Base-by-base conservation (phyloP, 805 yeast genomes). In the Wickerhamomyces mucosus region DNA sequence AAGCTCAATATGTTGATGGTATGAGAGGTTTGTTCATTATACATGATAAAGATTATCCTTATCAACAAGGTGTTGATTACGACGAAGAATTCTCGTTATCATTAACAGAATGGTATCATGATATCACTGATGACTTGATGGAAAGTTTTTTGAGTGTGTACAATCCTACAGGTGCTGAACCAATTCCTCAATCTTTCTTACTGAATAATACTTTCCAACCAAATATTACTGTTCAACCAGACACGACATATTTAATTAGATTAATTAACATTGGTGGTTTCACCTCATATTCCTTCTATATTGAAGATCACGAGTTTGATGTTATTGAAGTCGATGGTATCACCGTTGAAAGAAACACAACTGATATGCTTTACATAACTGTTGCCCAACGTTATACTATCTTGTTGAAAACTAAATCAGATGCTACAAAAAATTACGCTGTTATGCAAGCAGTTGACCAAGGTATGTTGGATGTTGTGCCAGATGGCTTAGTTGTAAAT, bases 101-200 rank as follows among this genome's bases (percentile, higher is more conserved):
- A 7, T 45, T 92, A 26, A 64, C 80, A 29, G 98, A 92, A 50
- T 88, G 96, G 94, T 92, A 92, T 62, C 95, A 85, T 54, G 67
- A 50, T 9, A 34, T 48, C 5, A 65, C 78, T 20, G 61, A 63
- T 17, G 72, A 57, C 23, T 62, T 80, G 43, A 59, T 54, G 15
- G 61, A 67, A 13, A 36, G 46, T 22, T 88, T 92, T 62, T 52
- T 86, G 64, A 72, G 61, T 42, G 54, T 77, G 40, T 76, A 67
- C 63, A 92, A 92, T 59, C 98, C 98, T 37, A 84, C 96, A 8
- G 98, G 98, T 51, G 96, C 97, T 27, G 98, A 92, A 62, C 98
- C 98, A 31, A 77, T 92, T 45, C 98, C 98, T 7, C 80, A 82
- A 43, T 61, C 64, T 53, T 58, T 81, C 45, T 67, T 92, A 46